Percentiles rank a stretch among this genome's conserved stretches.
phyloP scores from a whole-genome alignment of 345 rosid species.

The Citrus medica region DNA sequence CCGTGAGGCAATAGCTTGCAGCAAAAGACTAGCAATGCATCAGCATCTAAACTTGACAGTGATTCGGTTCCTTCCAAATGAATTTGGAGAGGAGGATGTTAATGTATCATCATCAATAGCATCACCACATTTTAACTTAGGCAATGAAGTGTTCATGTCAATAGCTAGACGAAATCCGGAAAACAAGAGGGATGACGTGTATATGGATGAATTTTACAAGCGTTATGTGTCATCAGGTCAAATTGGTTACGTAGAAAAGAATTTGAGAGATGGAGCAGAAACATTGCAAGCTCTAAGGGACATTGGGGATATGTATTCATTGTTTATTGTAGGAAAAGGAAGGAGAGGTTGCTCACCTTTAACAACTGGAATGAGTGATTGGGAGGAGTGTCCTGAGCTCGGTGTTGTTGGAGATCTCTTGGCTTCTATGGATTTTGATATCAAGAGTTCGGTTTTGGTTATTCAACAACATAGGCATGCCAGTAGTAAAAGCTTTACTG shows the following conservation, averaged over 20 bases:
- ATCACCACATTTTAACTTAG: background rate
- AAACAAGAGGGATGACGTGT: conserved; percentile 41
- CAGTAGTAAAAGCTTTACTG: background rate
- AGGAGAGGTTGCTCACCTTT: conserved; percentile 42
- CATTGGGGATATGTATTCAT: conserved; percentile 48
- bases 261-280: conserved; percentile 37
- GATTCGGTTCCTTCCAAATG: conserved; percentile 38
- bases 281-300: conserved; percentile 43
- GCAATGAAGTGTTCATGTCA: conserved; percentile 40
- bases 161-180: conserved; percentile 36
- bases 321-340: conserved; percentile 64
- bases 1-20: conserved; percentile 76
- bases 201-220: conserved; percentile 50
- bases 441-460: conserved; percentile 57
- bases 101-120: background rate
- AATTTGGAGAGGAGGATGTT: too few species aligned
- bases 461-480: conserved; percentile 59
- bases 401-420: conserved; percentile 62
- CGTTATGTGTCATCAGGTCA: conserved; percentile 59
- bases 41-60: conserved; percentile 52
- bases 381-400: conserved; percentile 89
- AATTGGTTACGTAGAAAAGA: conserved; percentile 53
- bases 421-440: conserved; percentile 53
- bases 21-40: conserved; percentile 49
- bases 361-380: conserved; percentile 60